Base-by-base conservation (phyloP, 768 basidiomycete species). In the Boletales sp. region DNA sequence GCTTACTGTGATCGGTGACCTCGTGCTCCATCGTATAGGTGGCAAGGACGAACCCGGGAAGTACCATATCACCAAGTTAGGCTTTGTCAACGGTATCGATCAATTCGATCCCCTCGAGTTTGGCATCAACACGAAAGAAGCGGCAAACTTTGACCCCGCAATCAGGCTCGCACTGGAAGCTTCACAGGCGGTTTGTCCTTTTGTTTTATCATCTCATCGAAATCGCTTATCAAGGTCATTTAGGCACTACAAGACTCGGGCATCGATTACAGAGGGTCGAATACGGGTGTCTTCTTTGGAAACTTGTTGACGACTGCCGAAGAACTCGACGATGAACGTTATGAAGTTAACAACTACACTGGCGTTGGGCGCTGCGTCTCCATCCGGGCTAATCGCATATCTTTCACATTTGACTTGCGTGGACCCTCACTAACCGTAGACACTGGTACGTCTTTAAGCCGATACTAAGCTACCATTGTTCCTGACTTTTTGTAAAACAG, bases 341-440 rank as follows among this genome's bases (percentile, higher is more conserved):
- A 52, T 40, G 65, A 66, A 39, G 54, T 67, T 8, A 51, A 56
- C 47, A 67, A 54, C 40, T 61, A 63, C 49, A 63, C 57, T 21
- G 64, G 64, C 37, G 53, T 66, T 39, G 64, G 66, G 29, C 65
- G 66, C n/a, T 61, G 59, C 50, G 54, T 65, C 17, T 67, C 66
- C 14, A 62, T 62, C 38, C 60, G 58, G 10, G 63, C 63, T 12
- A 69, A 71, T 51, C 57, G 66, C 34, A 58, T 71, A n/a, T 67
- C 67, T 15, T 72, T 66, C 51, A 60, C 61, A 0, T 62, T 71
- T 39, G 69, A 73, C 43, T 49, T 72, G 17, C 68, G 61, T 1
- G 78, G 78, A 12, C 80, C 79, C 12, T 81, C 79, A 5, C 51
- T 80, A 31, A 74, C 77, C 6, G 55, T 73, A 0, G 78, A 81